Evolutionary conservation across 2,329 filamentous ascomycete genomes (phyloP).

Genomic region (Septoria linicola): DNA sequence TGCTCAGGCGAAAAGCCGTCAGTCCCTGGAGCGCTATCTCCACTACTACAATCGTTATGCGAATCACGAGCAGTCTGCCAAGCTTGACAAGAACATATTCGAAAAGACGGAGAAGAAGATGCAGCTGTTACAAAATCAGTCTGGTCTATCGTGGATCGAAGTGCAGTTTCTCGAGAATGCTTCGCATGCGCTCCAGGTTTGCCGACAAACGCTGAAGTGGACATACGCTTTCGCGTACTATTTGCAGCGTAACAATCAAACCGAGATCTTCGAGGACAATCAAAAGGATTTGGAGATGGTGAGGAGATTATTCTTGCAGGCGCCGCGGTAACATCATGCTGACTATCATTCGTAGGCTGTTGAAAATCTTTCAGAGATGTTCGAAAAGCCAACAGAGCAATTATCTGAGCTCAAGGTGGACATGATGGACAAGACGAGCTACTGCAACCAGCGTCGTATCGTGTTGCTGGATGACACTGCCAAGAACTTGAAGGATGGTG

Average conservation of each 20-base stretch:
- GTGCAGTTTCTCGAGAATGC: slow-evolving; percentile 95
- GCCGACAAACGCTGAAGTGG: slow-evolving; percentile 98
- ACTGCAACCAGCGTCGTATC: slow-evolving; percentile 88
- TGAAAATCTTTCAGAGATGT: slow-evolving; percentile 97
- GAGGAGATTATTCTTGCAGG: no score
- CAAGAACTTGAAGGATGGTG: slow-evolving; percentile 84
- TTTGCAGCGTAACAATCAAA: slow-evolving; percentile 90
- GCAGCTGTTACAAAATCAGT: slow-evolving; percentile 89
- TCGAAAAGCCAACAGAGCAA: slow-evolving; percentile 91
- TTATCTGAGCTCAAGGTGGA: slow-evolving; percentile 86
- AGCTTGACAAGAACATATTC: slow-evolving; percentile 93
- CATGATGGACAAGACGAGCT: slow-evolving; percentile 97
- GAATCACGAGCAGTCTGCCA: slow-evolving; percentile 97
- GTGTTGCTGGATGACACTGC: slow-evolving; percentile 91
- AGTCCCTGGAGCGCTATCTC: slow-evolving; percentile 90
- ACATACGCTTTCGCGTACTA: slow-evolving; percentile 99
- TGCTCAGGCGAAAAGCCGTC: slow-evolving; percentile 84
- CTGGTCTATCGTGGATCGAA: slow-evolving; percentile 98
- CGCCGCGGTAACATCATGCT: no score
- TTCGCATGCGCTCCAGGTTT: slow-evolving; percentile 89
- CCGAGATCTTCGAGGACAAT: slow-evolving; percentile 97
- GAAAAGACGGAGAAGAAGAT: slow-evolving; percentile 99
- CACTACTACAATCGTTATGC: slow-evolving; percentile 99
- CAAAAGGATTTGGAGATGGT: slow-evolving; percentile 92
- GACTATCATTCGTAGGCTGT: no score